These are phyloP conservation scores for Yarrowia keelungensis DNA, from an alignment of 805 yeast species.

Conservation along the genomic window DNA sequence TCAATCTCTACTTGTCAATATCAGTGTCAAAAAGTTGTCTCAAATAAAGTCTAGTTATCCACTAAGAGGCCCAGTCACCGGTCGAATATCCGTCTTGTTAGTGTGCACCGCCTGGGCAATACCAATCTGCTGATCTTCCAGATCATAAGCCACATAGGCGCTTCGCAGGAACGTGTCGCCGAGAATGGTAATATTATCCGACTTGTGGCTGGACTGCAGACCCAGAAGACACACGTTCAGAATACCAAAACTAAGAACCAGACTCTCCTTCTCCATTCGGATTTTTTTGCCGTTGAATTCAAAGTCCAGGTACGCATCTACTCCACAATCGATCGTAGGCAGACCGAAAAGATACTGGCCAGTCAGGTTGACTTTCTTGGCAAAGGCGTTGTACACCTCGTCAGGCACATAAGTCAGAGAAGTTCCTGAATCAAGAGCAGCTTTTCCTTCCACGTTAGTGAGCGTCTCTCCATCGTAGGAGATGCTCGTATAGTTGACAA, in stretches of 20 bases:
- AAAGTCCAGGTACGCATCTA: conserved; percentile 40
- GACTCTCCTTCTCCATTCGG: neutral
- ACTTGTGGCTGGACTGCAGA: conserved; percentile 46
- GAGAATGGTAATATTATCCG: conserved; percentile 42
- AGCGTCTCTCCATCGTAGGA: neutral
- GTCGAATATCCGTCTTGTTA: conserved; percentile 40
- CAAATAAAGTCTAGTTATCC: no score
- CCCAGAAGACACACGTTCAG: conserved; percentile 43
- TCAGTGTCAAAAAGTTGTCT: no score
- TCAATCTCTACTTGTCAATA: no score
- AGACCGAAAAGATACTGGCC: conserved; percentile 33
- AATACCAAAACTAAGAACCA: neutral
- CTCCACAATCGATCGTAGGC: conserved; percentile 15
- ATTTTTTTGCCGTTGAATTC: conserved; percentile 15
- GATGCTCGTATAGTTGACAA: neutral
- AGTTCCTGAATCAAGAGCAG: neutral
- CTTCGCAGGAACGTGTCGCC: conserved; percentile 72
- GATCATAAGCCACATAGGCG: conserved; percentile 71
- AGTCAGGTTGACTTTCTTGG: neutral
- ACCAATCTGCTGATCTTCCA: conserved; percentile 51
- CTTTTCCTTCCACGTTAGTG: neutral
- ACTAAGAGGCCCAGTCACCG: conserved; percentile 38
- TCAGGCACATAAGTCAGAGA: neutral
- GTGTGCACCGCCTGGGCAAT: conserved; percentile 7
- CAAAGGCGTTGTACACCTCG: neutral